Percentiles rank a stretch among this genome's conserved stretches.
These are phyloP conservation scores for Lophiotrema nucula DNA, from an alignment of 495 filamentous ascomycete genomes.

Conservation along the genomic window DNA sequence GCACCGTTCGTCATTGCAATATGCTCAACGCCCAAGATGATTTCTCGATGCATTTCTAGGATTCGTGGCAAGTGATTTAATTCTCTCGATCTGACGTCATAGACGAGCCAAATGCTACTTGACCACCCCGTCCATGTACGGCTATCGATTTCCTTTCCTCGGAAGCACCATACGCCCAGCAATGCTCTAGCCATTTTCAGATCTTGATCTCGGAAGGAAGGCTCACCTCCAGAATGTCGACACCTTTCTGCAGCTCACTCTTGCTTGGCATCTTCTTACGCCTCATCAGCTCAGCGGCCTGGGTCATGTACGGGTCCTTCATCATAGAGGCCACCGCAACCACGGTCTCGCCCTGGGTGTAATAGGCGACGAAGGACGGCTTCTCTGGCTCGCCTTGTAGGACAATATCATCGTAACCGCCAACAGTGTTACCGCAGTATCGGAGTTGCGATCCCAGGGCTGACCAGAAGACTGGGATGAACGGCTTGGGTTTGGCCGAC, in stretches of 20 bases:
- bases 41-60: no score
- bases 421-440: conserved; percentile 81
- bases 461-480: conserved; percentile 96
- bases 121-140: no score
- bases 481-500: conserved; percentile 59
- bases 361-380: conserved; percentile 84
- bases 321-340: conserved; percentile 90
- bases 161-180: background rate
- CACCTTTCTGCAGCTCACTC: conserved; percentile 67
- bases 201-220: conserved; percentile 55
- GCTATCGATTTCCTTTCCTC: background rate
- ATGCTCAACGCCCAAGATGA: no score
- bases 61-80: no score
- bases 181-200: conserved; percentile 34
- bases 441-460: conserved; percentile 84
- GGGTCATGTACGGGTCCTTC: conserved; percentile 80
- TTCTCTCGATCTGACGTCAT: no score
- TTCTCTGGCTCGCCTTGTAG: conserved; percentile 74
- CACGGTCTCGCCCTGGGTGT: conserved; percentile 81
- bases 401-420: conserved; percentile 81
- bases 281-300: conserved; percentile 83
- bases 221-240: conserved; percentile 67
- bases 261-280: conserved; percentile 78
- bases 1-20: no score
- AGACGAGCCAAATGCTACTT: no score